Percentiles rank a stretch among this genome's conserved stretches.
Evolutionary conservation across 75 land plant species (phyloP).

Genomic region (Gnetum montanum): DNA sequence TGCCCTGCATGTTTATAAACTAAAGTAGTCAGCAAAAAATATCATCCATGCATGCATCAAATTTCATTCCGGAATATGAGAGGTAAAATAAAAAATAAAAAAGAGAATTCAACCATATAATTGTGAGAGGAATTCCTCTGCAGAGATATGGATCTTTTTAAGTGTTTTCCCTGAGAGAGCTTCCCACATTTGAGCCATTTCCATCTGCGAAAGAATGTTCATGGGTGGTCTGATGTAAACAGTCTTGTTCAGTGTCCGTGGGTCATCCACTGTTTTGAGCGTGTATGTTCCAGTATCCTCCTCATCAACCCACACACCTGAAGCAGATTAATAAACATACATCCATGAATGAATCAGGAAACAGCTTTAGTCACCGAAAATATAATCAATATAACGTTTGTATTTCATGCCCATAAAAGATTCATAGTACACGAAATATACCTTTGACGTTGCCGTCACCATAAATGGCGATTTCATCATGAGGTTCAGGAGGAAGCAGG

Average conservation of each 20-base stretch:
- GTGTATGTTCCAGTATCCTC: constrained; percentile 36
- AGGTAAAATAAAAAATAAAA: no score
- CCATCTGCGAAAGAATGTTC: constrained; percentile 24
- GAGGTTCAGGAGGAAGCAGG: constrained; percentile 16
- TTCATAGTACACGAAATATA: neutral
- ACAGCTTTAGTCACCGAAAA: neutral
- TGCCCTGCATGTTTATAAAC: neutral
- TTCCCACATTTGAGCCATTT: constrained; percentile 41
- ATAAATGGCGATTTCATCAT: constrained; percentile 16
- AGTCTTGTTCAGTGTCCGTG: constrained; percentile 23
- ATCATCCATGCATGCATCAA: neutral
- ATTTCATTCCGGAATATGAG: neutral
- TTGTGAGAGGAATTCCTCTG: constrained; percentile 35
- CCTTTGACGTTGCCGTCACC: constrained; percentile 39
- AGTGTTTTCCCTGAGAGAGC: constrained; percentile 29
- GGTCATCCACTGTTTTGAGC: constrained; percentile 21
- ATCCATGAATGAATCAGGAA: no score
- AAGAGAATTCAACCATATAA: neutral
- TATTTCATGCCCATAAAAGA: no score
- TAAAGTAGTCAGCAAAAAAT: no score
- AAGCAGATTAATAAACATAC: neutral
- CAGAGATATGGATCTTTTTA: constrained; percentile 24
- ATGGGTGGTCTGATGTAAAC: constrained; percentile 21
- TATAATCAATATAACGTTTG: no score
- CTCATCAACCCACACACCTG: constrained; percentile 37